Base-by-base conservation (phyloP, 1,139 yeast genomes). In the Blastobotrys apis region DNA sequence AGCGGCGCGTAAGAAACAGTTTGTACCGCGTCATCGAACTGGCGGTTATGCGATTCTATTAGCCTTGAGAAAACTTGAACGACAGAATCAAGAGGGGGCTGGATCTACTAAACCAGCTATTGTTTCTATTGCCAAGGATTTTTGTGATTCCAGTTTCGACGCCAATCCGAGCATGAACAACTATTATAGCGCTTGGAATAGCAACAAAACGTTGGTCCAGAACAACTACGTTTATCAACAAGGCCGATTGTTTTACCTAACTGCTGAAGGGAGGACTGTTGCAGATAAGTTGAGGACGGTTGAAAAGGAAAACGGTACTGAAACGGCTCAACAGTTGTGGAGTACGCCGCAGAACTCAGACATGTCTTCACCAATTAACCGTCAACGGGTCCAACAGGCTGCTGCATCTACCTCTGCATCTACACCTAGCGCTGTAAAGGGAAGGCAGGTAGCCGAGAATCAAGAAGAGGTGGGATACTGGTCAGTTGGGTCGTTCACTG, bases 21-120 rank as follows among this genome's bases (percentile, higher is more conserved):
- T 86, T 60, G 74, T 90, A 0, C 98, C 98, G 1, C 72, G 74
- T 37, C 79, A 78, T 51, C 68, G 94, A 33, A 79, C 95, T 0
- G 97, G 97, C 0, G 94, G 88, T 0, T 92, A 84, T 65, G 96
- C 94, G 0, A 84, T 92, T 5, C 57, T 92, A 31, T 53, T 88
- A 17, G 83, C 84, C 0, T 64, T 92, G 12, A 69, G 75, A 43
- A 69, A 77, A 35, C 63, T 73, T 25, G 92, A 83, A 55, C 33
- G 46, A 10, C 43, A 41, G 20, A 64, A 67, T 8, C 88, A 88
- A 0, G 48, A 47, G 8, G 66, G 70, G 1, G 60, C 84, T 58
- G 66, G 70, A 2, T 60, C 84, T 58, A 72, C 80, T 4, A 83
- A 78, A 57, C 77, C 77, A 9, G 83, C 78, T 41, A 74, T 88